Evolutionary conservation across 148 eudicot species (phyloP).

Genomic region (Heliamphora exappendiculata): DNA sequence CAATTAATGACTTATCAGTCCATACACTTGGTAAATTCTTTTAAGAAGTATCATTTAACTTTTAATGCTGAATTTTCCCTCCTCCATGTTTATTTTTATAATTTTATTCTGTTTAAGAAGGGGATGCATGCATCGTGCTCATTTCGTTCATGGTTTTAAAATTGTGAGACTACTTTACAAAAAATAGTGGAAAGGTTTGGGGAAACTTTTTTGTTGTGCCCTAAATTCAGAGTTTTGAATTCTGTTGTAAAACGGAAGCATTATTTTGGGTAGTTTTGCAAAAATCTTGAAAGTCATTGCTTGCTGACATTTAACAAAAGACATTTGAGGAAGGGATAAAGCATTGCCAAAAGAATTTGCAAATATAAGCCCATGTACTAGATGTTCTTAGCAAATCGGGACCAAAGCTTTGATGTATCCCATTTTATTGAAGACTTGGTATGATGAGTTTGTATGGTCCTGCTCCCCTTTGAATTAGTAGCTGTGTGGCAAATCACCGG

Average conservation of each 20-base stretch:
- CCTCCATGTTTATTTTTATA: not conserved
- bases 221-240: not conserved
- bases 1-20: no score
- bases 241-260: not conserved
- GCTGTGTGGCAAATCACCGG: not conserved
- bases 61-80: not conserved
- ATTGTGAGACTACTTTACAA: not conserved
- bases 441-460: not conserved
- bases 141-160: no score
- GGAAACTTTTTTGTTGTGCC: not conserved
- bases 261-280: not conserved
- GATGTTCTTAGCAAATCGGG: not conserved
- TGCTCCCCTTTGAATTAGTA: not conserved
- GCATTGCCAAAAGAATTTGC: not conserved
- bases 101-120: not conserved
- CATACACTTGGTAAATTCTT: no score
- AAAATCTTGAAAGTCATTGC: not conserved
- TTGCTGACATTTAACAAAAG: not conserved
- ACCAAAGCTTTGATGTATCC: no score
- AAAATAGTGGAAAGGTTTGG: not conserved
- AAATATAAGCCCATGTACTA: not conserved
- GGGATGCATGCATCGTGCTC: not conserved
- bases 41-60: not conserved
- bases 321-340: not conserved
- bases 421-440: no score